These are phyloP conservation scores for Colletotrichum cuscutae DNA, from an alignment of 2,329 filamentous ascomycete species.

Conservation along the genomic window DNA sequence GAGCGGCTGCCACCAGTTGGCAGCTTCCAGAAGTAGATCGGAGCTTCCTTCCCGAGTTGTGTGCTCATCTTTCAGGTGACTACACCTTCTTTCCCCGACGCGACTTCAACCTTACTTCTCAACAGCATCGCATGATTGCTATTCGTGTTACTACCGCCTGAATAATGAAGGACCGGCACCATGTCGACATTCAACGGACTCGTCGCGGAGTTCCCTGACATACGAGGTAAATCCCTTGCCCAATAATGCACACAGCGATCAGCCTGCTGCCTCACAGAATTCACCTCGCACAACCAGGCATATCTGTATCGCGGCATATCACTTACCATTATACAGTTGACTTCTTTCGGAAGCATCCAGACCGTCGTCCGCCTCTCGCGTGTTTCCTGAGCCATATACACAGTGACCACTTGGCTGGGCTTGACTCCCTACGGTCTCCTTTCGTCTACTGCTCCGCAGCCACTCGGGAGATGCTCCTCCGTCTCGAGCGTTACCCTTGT, in stretches of 20 bases:
- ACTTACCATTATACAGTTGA: constrained; percentile 68
- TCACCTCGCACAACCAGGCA: constrained; percentile 3
- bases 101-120: neutral
- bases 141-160: too few species aligned
- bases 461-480: constrained; percentile 82
- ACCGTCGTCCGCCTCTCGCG: constrained; percentile 72
- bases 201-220: constrained; percentile 81
- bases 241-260: neutral
- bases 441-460: constrained; percentile 93
- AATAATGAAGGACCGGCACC: constrained; percentile 8
- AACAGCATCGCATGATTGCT: neutral
- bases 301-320: constrained; percentile 1
- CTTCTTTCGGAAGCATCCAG: constrained; percentile 74
- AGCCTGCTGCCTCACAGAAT: neutral
- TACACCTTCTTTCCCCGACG: neutral
- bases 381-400: constrained; percentile 95
- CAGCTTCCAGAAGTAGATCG: neutral
- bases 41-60: neutral
- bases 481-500: constrained; percentile 81
- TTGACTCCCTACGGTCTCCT: constrained; percentile 79
- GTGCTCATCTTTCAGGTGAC: neutral
- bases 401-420: constrained; percentile 85
- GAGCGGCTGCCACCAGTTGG: neutral
- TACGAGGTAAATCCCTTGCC: constrained; percentile 65
- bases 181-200: constrained; percentile 86